Evolutionary conservation across 345 rosid genomes (phyloP), one percentile per base, ranked within the genome.

Genomic region (Moricandia moricandioides): DNA sequence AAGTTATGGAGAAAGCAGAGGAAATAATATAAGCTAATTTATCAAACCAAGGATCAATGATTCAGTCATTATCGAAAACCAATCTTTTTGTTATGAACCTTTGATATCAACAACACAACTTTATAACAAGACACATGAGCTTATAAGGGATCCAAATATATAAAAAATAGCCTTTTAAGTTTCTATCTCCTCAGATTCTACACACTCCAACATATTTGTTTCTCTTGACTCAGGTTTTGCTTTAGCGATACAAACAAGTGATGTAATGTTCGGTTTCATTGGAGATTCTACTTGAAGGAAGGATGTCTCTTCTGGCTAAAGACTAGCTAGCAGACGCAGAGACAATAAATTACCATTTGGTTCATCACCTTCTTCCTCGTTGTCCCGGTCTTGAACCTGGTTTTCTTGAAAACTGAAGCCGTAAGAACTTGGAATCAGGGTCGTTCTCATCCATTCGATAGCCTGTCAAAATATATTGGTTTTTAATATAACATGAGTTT

Each of bases 371-470:
- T 77, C 96, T 92, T 80, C 83, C 84, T 57, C 80, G 89, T 61
- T 78, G 67, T 79, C 86, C 86, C 71, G 84, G 65, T 75, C 96
- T 87, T 59, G 93, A 91, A 51, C 88, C 85, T 27, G 98, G 98
- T 66, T 74, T 80, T 54, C 97, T 88, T 62, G 96, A 88, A 79
- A 93, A 93, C 58, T 93, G 97, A 59, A 93, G 88, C 73, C 91
- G 77, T 80, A 93, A 84, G 84, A 62, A 87, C 71, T 83, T 87
- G 34, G 98, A 93, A 63, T 89, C 98, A 7, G 85, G 71, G 54
- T 88, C 95, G 14, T 77, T 87, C 70, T 93, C 98, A 34, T 93
- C 98, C 87, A 93, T 88, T 51, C 79, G 86, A 80, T 89, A 93
- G 27, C 95, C 97, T 93, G 86, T 69, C 70, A 21, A 67, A 67